A percentile compares a stretch with the other conserved stretches of the same genome.
Evolutionary conservation across 176 grass and related monocot species (phyloP).

Genomic region (Triticum monococcum): DNA sequence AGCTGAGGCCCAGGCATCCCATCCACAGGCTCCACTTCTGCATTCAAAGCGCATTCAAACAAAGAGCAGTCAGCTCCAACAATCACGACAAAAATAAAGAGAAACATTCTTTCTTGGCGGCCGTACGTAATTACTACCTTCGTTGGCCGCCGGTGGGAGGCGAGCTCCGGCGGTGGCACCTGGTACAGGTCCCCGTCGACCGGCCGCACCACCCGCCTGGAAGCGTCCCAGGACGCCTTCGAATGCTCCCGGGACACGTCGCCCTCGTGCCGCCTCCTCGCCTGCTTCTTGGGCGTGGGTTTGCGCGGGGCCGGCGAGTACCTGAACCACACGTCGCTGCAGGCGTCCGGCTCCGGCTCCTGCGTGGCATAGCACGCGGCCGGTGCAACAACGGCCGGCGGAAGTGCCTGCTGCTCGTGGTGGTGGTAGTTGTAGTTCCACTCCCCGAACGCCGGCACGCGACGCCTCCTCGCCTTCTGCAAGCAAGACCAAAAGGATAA

Average conservation of each 20-base stretch:
- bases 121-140: neutral
- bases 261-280: neutral
- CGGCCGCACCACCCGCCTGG: slow-evolving; percentile 2
- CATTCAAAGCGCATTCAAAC: neutral
- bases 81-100: neutral
- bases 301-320: slow-evolving; percentile 26
- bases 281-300: slow-evolving; percentile 3
- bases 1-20: slow-evolving; percentile 29
- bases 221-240: neutral
- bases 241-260: neutral
- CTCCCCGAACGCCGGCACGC: slow-evolving; percentile 44
- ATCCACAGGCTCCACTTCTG: slow-evolving; percentile 26
- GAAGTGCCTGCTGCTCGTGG: neutral
- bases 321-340: slow-evolving; percentile 41
- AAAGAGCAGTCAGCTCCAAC: neutral
- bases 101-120: neutral
- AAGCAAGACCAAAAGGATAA: neutral
- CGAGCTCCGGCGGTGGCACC: slow-evolving; percentile 16
- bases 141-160: neutral
- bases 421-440: slow-evolving; percentile 45
- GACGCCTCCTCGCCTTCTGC: slow-evolving; percentile 14
- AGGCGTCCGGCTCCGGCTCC: slow-evolving; percentile 27
- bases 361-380: neutral
- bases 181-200: slow-evolving; percentile 37
- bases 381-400: neutral